These are phyloP conservation scores for Asparagopsis taxiformis DNA, from an alignment of 31 red algal genomes.

Conservation along the genomic window DNA sequence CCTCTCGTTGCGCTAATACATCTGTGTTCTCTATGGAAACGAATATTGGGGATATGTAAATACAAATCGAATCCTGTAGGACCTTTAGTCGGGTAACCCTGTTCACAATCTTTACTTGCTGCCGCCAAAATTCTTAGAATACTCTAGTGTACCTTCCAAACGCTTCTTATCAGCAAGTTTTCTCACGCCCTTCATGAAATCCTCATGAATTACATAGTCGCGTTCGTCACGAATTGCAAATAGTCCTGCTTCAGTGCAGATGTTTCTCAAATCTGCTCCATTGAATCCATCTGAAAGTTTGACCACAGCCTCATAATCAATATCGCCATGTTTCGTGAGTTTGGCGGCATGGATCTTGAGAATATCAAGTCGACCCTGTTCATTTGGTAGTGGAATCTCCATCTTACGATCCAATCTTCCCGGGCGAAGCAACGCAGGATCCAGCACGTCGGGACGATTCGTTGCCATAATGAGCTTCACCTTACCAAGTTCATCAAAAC, in stretches of 20 bases:
- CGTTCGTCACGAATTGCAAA: constrained; percentile 99
- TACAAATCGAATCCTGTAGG: neutral
- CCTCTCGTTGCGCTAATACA: too few relatives aligned
- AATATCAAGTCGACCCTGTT: constrained; percentile 98
- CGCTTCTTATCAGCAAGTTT: constrained; percentile 98
- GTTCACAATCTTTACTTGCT: constrained; percentile 77
- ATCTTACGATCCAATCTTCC: constrained; percentile 98
- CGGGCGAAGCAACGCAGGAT: constrained; percentile 95
- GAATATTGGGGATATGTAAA: neutral
- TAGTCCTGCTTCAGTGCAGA: constrained; percentile 99
- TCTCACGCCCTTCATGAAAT: constrained; percentile 99
- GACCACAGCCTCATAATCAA: constrained; percentile 98
- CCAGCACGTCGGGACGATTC: constrained; percentile 98
- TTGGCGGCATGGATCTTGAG: constrained; percentile 96
- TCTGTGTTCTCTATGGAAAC: too few relatives aligned
- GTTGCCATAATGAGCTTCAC: constrained; percentile 99
- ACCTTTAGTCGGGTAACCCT: too few relatives aligned
- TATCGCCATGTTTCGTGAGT: constrained; percentile 92
- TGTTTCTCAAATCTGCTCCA: constrained; percentile 98
- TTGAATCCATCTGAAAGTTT: constrained; percentile 99
- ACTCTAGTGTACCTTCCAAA: constrained; percentile 96
- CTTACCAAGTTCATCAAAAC: constrained; percentile 98
- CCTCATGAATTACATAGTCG: constrained; percentile 95
- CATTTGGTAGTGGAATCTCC: constrained; percentile 98
- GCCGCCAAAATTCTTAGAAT: constrained; percentile 76